Evolutionary conservation across 1,284 basidiomycete genomes (phyloP).

Genomic region (Laetiporus sulphureus): DNA sequence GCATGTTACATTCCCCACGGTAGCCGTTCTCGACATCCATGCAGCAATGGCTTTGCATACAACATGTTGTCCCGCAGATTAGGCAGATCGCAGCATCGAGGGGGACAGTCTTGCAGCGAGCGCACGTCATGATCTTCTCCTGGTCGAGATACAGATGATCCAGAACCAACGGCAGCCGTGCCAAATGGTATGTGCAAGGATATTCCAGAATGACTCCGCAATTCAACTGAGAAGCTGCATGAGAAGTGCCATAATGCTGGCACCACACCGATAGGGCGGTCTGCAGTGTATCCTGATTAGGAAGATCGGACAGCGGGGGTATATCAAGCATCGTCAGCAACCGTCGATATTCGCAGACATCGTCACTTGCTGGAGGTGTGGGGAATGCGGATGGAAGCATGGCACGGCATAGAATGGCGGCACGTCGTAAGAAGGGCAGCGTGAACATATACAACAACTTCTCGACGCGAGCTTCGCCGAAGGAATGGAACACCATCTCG

Average conservation of each 20-base stretch:
- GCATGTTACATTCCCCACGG: slow-evolving; percentile 90
- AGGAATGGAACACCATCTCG: slow-evolving; percentile 67
- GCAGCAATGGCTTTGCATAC: slow-evolving; percentile 93
- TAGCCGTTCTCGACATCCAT: slow-evolving; percentile 60
- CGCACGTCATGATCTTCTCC: slow-evolving; percentile 67
- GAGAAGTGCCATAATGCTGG: slow-evolving; percentile 72
- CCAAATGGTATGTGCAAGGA: slow-evolving; percentile 81
- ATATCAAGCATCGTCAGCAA: slow-evolving; percentile 74
- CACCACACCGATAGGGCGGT: slow-evolving; percentile 80
- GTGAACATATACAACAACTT: slow-evolving; percentile 88
- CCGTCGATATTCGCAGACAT: slow-evolving; percentile 71
- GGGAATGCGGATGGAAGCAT: slow-evolving; percentile 61
- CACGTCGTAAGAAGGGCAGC: slow-evolving; percentile 89
- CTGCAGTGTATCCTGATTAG: slow-evolving; percentile 76
- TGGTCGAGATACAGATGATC: slow-evolving; percentile 78
- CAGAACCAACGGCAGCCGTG: slow-evolving; percentile 75
- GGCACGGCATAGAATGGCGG: slow-evolving; percentile 80
- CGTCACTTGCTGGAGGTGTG: slow-evolving; percentile 30
- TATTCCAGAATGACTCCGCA: slow-evolving; percentile 77
- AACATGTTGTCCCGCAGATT: slow-evolving; percentile 84
- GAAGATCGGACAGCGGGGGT: slow-evolving; percentile 71
- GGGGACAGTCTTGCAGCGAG: slow-evolving; percentile 75
- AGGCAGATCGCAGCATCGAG: slow-evolving; percentile 88
- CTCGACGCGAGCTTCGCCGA: slow-evolving; percentile 77
- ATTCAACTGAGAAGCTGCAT: slow-evolving; percentile 66